Base-by-base conservation (phyloP, 1,284 basidiomycete species). In the Fomitopsis pinicola region DNA sequence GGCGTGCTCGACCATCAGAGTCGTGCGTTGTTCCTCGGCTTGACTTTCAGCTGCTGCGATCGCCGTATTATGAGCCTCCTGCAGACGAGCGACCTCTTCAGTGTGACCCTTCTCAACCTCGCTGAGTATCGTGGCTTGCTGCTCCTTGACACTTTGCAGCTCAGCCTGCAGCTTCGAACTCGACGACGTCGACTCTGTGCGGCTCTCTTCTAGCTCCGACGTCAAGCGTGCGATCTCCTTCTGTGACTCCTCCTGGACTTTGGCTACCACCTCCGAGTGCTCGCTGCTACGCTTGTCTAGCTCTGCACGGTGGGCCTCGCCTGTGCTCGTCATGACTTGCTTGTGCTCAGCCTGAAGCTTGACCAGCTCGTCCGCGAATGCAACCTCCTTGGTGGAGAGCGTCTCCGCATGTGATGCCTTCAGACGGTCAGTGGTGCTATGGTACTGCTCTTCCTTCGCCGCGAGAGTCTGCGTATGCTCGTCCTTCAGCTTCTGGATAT, bases 401-500 rank as follows among this genome's bases (percentile, higher is more conserved):
- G 82, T 82, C 33, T 82, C 77, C 3, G 80, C 72, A 65, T 91
- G 88, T 63, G 88, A 88, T 10, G 74, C 67, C 59, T 77, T 78
- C 62, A 78, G 69, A 55, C 72, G 74, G 66, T 78, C 76, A 19
- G 80, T 70, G n/a, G 75, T 72, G 28, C 71, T 63, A 46, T 78
- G 73, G 63, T 87, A 82, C 59, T 87, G 85, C 58, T 87, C 85
- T 55, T 84, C 83, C 70, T 84, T 85, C 53, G 79, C 78, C 38
- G 80, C 75, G 46, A 89, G 67, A 19, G 75, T 71, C 42, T 82
- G 76, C 2, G 75, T 71, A 68, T 90, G 88, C 33, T 88, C 85
- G n/a, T 80, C 79, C 69, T 84, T 86, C 54, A 88, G 73, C 59
- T 77, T 80, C 67, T 88, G 83, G 46, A 89, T 67, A 68, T 89